Evolutionary conservation across 257 asterid genomes (phyloP), one percentile per base, ranked within the genome.

Genomic region (Apocynum venetum): DNA sequence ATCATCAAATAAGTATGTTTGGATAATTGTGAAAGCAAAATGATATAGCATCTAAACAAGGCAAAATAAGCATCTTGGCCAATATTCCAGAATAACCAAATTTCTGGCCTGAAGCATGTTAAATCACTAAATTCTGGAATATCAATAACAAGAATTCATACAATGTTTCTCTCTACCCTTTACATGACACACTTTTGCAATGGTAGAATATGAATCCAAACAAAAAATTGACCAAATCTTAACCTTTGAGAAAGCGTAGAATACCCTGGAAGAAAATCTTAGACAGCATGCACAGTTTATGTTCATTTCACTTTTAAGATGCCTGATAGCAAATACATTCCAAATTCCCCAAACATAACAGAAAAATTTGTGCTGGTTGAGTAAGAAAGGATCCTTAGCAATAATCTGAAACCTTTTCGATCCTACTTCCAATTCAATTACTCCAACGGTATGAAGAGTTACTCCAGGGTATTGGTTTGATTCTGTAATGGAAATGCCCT

Each of bases 1-100:
- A 76, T 63, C 59, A 72, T 63, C 72, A 53, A 69, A 59, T 41
- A 20, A 25, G 55, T 77, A 20, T 40, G 35, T 74, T 9, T 49
- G 43, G 48, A 36, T n/a, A 43, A 59, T 38, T 56, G 17, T 1
- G 15, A 48, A 66, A 55, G 20, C 31, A 25, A 25, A 25, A 52
- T 12, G 2, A 63, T 0, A 10, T 36, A 46, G 1, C 38, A 36
- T 19, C 11, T 44, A 11, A 71, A 9, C 38, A 40, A 25, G 19
- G 19, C 13, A 65, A 49, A 11, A n/a, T 10, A 59, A 31, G 73
- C 63, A 17, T 36, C 19, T 61, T 49, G 48, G 41, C 63, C 15
- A 43, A 40, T 25, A 49, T 35, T 78, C n/a, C 61, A 46, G 35
- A 17, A 9, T 56, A 71, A 35, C 15, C 40, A 71, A 46, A 10